These are phyloP conservation scores for Blastobotrys malaysiensis DNA, from an alignment of 1,139 yeast species.

Conservation along the genomic window DNA sequence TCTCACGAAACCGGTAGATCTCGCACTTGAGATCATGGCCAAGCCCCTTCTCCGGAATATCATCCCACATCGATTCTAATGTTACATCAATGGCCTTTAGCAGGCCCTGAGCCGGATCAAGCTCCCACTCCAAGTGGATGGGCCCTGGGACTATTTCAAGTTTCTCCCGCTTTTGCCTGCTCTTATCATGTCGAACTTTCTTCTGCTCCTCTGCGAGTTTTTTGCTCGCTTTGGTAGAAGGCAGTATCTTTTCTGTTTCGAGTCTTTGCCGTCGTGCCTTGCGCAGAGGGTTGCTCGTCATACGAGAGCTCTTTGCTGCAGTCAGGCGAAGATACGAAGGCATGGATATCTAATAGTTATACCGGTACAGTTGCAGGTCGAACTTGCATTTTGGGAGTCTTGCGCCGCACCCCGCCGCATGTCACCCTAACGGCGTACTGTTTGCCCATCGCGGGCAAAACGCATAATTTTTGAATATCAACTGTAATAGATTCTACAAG, in stretches of 20 bases:
- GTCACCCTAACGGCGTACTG: background rate
- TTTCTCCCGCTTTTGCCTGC: constrained; percentile 21
- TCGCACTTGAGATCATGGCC: constrained; percentile 22
- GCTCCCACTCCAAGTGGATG: constrained; percentile 21
- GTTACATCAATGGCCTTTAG: constrained; percentile 21
- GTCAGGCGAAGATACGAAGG: constrained; percentile 6
- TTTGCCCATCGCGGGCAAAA: background rate
- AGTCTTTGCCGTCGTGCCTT: constrained; percentile 3
- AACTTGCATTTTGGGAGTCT: background rate
- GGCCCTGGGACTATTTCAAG: constrained; percentile 25
- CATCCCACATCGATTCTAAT: constrained; percentile 26
- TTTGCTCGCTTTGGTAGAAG: constrained; percentile 27
- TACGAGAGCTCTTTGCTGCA: constrained; percentile 9
- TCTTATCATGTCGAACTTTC: constrained; percentile 17
- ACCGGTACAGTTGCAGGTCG: background rate
- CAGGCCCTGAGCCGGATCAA: constrained; percentile 13
- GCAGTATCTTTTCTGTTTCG: constrained; percentile 23
- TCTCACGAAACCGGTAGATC: constrained; percentile 23
- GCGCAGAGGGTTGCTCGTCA: constrained; percentile 5
- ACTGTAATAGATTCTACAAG: background rate
- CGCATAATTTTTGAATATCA: background rate
- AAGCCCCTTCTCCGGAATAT: constrained; percentile 30
- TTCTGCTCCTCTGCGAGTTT: constrained; percentile 27
- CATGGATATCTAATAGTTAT: too few species aligned
- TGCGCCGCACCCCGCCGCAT: background rate